These are phyloP conservation scores for Osmanthus fragrans DNA, from an alignment of 257 asterid species.

Conservation along the genomic window DNA sequence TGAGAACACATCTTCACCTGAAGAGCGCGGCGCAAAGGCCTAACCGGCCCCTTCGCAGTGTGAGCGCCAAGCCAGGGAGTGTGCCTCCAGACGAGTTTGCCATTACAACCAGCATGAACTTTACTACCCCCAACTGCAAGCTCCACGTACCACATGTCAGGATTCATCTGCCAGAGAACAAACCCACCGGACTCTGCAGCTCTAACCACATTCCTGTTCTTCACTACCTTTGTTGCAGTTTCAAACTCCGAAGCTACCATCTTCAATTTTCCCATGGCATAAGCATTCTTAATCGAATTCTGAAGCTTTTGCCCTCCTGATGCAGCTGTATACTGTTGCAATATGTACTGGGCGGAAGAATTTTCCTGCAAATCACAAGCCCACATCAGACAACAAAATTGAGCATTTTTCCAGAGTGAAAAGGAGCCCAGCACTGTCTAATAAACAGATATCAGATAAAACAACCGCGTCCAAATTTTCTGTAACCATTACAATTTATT, in stretches of 20 bases:
- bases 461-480: not conserved
- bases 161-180: slow-evolving; percentile 93
- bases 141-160: slow-evolving; percentile 94
- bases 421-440: not conserved
- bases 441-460: not conserved
- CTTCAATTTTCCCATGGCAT: slow-evolving; percentile 87
- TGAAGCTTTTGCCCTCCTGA: slow-evolving; percentile 81
- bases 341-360: slow-evolving; percentile 84
- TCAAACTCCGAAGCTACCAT: slow-evolving; percentile 92
- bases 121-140: slow-evolving; percentile 93
- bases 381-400: not conserved
- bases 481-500: not conserved
- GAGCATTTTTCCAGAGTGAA: not conserved
- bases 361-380: slow-evolving; percentile 59
- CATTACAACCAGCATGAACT: slow-evolving; percentile 95
- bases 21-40: slow-evolving; percentile 91
- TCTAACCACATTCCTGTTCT: slow-evolving; percentile 63
- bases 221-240: slow-evolving; percentile 81
- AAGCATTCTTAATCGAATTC: slow-evolving; percentile 67
- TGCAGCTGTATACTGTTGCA: slow-evolving; percentile 90
- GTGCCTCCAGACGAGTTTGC: slow-evolving; percentile 94
- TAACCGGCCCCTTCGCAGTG: slow-evolving; percentile 83
- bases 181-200: slow-evolving; percentile 89
- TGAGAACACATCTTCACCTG: slow-evolving; percentile 47
- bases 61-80: slow-evolving; percentile 99